phyloP scores from a whole-genome alignment of 306 rosid genomes.

The Glycyrrhiza uralensis region DNA sequence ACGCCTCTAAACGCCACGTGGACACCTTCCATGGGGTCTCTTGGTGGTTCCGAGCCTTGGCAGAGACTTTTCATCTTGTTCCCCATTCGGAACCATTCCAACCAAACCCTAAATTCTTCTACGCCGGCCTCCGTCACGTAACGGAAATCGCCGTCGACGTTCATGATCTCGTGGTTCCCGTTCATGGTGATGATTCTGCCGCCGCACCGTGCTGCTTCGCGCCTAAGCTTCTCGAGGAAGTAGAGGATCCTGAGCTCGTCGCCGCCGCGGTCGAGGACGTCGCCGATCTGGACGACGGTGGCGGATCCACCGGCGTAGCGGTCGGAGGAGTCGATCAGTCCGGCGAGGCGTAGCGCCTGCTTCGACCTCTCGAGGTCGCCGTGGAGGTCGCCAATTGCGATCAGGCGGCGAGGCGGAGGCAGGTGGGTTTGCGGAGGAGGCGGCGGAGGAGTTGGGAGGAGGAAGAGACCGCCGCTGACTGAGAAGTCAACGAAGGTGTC shows the following conservation, averaged over 20 bases:
- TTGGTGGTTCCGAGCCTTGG: constrained; percentile 41
- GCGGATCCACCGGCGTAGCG: constrained; percentile 73
- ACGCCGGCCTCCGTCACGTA: constrained; percentile 42
- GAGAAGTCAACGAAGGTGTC: constrained; percentile 90
- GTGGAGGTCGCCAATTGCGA: constrained; percentile 88
- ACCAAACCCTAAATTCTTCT: constrained; percentile 77
- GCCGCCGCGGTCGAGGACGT: constrained; percentile 88
- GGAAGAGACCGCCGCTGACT: constrained; percentile 74
- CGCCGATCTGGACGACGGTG: constrained; percentile 82
- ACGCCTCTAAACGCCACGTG: constrained; percentile 42
- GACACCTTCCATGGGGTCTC: constrained; percentile 57
- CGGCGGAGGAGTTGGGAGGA: constrained; percentile 35
- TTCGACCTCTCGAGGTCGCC: constrained; percentile 83
- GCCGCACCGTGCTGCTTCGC: constrained; percentile 65
- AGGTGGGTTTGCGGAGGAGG: constrained; percentile 34
- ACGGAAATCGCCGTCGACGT: constrained; percentile 77
- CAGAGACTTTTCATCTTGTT: constrained; percentile 61
- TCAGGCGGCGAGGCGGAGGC: constrained; percentile 51
- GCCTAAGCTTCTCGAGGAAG: constrained; percentile 68
- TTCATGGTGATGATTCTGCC: constrained; percentile 75
- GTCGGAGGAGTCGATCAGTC: constrained; percentile 55
- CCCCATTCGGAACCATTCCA: constrained; percentile 62
- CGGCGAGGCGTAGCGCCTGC: constrained; percentile 68
- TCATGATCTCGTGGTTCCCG: constrained; percentile 98
- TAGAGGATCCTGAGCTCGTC: constrained; percentile 79